Percentiles rank a stretch among this genome's conserved stretches.
Conservation (phyloP, 768 basidiomycete species). For the Russula abietina region DNA sequence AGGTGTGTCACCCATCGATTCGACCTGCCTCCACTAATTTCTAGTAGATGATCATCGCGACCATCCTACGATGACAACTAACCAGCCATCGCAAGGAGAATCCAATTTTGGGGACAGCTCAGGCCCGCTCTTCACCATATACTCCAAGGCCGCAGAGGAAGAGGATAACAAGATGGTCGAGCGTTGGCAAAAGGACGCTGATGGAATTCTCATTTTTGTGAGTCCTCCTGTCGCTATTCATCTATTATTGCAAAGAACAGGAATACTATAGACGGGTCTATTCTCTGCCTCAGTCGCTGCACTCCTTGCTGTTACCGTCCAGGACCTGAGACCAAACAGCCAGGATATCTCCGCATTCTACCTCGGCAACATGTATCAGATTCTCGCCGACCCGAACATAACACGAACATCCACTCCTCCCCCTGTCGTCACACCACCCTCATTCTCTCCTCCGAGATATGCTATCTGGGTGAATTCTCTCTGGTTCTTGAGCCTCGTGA, state of each 20-base stretch:
- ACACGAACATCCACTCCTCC: not conserved
- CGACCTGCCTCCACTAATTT: no score
- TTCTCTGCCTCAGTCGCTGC: not conserved
- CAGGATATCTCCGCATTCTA: not conserved
- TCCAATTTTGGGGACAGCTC: not conserved
- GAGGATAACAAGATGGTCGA: not conserved
- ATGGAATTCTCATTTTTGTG: not conserved
- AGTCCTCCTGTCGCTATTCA: not conserved
- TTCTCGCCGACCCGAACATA: not conserved
- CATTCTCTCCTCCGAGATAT: no score
- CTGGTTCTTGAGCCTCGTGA: not conserved
- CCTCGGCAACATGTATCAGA: not conserved
- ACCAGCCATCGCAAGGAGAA: no score
- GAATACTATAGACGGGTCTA: not conserved
- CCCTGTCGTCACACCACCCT: not conserved
- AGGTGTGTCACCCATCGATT: no score
- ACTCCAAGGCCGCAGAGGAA: not conserved
- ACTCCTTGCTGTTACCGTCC: not conserved
- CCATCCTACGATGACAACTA: no score
- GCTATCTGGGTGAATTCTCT: no score
- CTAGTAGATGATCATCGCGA: no score
- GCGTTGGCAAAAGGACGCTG: not conserved
- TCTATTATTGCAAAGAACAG: not conserved
- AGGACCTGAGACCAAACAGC: not conserved
- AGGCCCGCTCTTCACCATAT: not conserved